Conservation (phyloP, 1,284 basidiomycete genomes). For the Xerocomus amazonicus region DNA sequence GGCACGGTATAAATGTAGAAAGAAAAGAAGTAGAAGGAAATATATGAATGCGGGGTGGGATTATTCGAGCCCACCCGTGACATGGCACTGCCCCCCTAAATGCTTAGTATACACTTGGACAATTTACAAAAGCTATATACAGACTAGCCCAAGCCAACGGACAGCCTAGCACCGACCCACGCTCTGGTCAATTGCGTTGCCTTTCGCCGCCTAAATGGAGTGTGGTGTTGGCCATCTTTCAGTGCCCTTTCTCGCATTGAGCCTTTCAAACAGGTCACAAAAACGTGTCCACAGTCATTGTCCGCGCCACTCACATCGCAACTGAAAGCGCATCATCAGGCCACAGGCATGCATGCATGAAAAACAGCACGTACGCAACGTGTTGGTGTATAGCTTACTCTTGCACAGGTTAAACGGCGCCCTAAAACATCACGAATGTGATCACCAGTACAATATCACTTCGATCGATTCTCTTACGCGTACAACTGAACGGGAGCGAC, state of each 20-base stretch:
- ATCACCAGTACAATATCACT: not conserved
- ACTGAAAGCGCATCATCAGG: constrained; percentile 5
- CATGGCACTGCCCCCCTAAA: constrained; percentile 4
- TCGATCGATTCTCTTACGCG: constrained; percentile 4
- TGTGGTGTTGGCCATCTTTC: constrained; percentile 1
- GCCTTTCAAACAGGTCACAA: constrained; percentile 5
- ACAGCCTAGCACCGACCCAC: no score
- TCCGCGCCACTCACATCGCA: constrained; percentile 3
- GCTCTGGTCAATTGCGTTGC: no score
- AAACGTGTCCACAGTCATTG: not conserved
- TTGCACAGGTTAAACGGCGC: constrained; percentile 11
- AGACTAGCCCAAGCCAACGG: no score
- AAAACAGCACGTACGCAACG: constrained; percentile 5
- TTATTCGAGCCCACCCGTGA: not conserved
- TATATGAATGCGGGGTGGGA: constrained; percentile 11
- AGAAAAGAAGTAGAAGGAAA: not conserved
- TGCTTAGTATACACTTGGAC: no score
- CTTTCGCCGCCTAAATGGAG: no score
- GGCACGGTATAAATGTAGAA: constrained; percentile 1
- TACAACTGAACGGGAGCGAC: constrained; percentile 1
- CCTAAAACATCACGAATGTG: constrained; percentile 2
- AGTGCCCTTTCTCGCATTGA: constrained; percentile 6
- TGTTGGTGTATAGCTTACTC: constrained; percentile 11
- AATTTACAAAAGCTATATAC: no score
- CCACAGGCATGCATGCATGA: not conserved